A percentile compares a stretch with the other conserved stretches of the same genome.
Conservation (phyloP, 2,329 filamentous ascomycete species). For the Xylaria sp. region DNA sequence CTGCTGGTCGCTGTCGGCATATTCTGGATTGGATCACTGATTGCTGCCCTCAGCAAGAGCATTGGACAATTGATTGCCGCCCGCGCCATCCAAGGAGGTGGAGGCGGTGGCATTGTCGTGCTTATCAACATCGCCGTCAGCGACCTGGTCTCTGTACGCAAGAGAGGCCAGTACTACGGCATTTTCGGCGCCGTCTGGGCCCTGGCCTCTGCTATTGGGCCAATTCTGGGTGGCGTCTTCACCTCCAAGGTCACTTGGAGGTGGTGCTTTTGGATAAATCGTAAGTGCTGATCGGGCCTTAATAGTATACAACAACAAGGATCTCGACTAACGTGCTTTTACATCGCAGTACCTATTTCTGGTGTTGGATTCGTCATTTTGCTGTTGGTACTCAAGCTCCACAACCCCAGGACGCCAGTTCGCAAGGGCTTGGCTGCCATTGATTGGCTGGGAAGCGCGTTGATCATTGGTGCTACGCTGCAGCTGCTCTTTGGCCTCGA, state of each 20-base stretch:
- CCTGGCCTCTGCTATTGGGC: constrained; percentile 67
- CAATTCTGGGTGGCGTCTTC: constrained; percentile 72
- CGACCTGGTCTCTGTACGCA: constrained; percentile 60
- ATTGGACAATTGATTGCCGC: constrained; percentile 61
- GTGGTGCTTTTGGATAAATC: constrained; percentile 74
- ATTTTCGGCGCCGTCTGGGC: constrained; percentile 66
- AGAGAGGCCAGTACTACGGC: constrained; percentile 58
- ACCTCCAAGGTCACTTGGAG: constrained; percentile 67
- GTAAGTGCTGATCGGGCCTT: no score
- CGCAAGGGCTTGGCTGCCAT: constrained; percentile 66
- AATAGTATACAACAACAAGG: no score
- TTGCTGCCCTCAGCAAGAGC: constrained; percentile 56
- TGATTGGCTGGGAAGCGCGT: constrained; percentile 61
- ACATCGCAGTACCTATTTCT: no score
- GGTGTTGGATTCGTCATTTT: constrained; percentile 55
- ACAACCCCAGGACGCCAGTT: constrained; percentile 70
- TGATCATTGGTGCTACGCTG: constrained; percentile 76
- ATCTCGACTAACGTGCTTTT: no score
- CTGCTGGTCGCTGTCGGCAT: constrained; percentile 56
- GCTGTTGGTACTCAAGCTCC: constrained; percentile 69
- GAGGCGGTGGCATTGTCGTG: constrained; percentile 63
- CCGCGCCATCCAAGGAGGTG: constrained; percentile 62
- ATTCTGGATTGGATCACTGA: constrained; percentile 61
- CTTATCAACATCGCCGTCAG: constrained; percentile 64
- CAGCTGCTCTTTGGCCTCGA: constrained; percentile 89